Percentiles rank a stretch among this genome's conserved stretches.
These are phyloP conservation scores for Pyrenophora graminea DNA, from an alignment of 2,329 filamentous ascomycete species.

Conservation along the genomic window DNA sequence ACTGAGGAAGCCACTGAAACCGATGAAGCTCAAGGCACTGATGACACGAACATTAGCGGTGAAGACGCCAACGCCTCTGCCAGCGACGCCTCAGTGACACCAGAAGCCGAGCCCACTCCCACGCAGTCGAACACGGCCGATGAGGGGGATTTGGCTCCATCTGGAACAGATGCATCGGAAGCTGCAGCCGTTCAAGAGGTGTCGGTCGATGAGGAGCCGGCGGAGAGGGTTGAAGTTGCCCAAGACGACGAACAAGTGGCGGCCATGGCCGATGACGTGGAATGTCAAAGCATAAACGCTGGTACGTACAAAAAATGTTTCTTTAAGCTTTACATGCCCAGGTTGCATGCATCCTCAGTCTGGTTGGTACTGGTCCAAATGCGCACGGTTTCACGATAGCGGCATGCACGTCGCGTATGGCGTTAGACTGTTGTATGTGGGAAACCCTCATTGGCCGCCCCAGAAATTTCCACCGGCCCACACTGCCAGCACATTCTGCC, in stretches of 20 bases:
- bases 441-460: constrained; percentile 17
- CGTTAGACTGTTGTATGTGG: constrained; percentile 19
- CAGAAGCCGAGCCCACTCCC: background rate
- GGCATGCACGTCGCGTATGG: constrained; percentile 17
- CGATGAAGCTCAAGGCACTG: background rate
- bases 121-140: background rate
- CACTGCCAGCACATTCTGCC: constrained; percentile 19
- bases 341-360: background rate
- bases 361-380: constrained; percentile 4
- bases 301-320: constrained; percentile 24
- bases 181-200: constrained; percentile 2
- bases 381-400: constrained; percentile 16
- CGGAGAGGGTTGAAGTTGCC: background rate
- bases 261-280: constrained; percentile 7
- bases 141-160: background rate
- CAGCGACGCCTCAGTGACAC: background rate
- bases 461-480: constrained; percentile 18
- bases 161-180: constrained; percentile 4
- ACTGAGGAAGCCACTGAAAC: background rate
- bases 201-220: constrained; percentile 1
- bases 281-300: constrained; percentile 7
- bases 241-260: constrained; percentile 8
- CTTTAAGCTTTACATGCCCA: constrained; percentile 9
- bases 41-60: no score
- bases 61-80: no score